These are phyloP conservation scores for Chaetomiaceae sp. DNA, from an alignment of 2,329 filamentous ascomycete species.

Conservation along the genomic window DNA sequence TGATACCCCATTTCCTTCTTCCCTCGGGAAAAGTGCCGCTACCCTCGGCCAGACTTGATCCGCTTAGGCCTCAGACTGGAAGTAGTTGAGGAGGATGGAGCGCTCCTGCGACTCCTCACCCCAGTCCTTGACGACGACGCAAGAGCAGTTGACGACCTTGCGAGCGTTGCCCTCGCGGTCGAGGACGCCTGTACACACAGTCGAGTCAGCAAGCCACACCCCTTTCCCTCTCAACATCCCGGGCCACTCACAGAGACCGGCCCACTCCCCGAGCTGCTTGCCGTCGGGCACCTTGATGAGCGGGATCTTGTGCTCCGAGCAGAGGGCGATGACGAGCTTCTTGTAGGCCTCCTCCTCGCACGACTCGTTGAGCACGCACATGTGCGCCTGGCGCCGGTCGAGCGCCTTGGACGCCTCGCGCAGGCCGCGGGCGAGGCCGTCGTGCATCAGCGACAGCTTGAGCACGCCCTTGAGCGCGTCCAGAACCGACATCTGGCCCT, in stretches of 20 bases:
- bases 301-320: conserved; percentile 99
- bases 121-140: conserved; percentile 99
- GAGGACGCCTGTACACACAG: conserved; percentile 67
- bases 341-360: conserved; percentile 99
- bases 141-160: conserved; percentile 99
- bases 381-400: conserved; percentile 97
- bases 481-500: conserved; percentile 95
- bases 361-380: conserved; percentile 99
- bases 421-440: conserved; percentile 96
- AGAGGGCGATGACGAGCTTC: conserved; percentile 98
- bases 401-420: conserved; percentile 98
- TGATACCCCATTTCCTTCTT: conserved; percentile 10
- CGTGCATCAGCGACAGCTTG: conserved; percentile 98
- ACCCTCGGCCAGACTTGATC: conserved; percentile 22
- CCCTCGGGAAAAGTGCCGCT: conserved; percentile 30
- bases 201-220: conserved; percentile 14
- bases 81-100: conserved; percentile 99
- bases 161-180: conserved; percentile 99
- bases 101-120: conserved; percentile 99
- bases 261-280: conserved; percentile 99
- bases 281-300: conserved; percentile 99
- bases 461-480: conserved; percentile 98
- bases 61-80: conserved; percentile 80
- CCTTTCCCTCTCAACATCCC: not conserved
- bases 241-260: conserved; percentile 85